Evolutionary conservation across 495 filamentous ascomycete species (phyloP), one percentile per base, ranked within the genome.

Genomic region (Aspergillus baeticus): DNA sequence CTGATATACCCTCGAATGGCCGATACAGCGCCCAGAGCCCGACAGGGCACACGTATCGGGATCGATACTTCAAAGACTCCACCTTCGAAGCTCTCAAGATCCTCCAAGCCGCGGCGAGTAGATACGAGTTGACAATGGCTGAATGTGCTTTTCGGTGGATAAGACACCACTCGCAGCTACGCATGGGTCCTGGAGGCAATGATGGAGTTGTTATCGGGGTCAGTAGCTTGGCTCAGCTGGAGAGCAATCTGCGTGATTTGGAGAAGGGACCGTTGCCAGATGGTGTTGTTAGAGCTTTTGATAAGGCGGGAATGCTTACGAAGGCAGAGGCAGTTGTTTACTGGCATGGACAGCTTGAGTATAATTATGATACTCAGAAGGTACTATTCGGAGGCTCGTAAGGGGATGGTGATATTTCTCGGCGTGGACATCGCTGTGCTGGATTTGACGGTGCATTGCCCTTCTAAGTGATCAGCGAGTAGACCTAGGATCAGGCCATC

Each of bases 191-290:
- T 4, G 81, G 81, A 10, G 84, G 85, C 54, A 69, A 73, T 5
- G 92, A 96, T 64, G 92, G 92, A 0, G 74, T 96, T 17, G 81
- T 96, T 48, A 82, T 96, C 44, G 92, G 92, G 6, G 81, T 94
- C 4, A 88, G 84, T 57, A 91, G 81, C 58, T 72, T 87, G 50
- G 75, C 78, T 18, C 91, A 96, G 71, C 73, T 97, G 23, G 81
- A 89, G 62, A 70, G 74, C 37, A 96, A 97, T 58, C 74, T 97
- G 43, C 75, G 78, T 23, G 81, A 88, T 61, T 65, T 94, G 3
- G 89, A 95, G 74, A 96, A 95, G 73, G 90, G 91, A 0, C 91
- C 92, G 11, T 71, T 97, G 45, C 92, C 92, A 0, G 83, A 91
- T 36, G 91, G 92, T 47, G 88, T 96, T 20, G 79, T 96, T 18